Base-by-base conservation (phyloP, 1,284 basidiomycete genomes). In the Psilocybe mexicana region DNA sequence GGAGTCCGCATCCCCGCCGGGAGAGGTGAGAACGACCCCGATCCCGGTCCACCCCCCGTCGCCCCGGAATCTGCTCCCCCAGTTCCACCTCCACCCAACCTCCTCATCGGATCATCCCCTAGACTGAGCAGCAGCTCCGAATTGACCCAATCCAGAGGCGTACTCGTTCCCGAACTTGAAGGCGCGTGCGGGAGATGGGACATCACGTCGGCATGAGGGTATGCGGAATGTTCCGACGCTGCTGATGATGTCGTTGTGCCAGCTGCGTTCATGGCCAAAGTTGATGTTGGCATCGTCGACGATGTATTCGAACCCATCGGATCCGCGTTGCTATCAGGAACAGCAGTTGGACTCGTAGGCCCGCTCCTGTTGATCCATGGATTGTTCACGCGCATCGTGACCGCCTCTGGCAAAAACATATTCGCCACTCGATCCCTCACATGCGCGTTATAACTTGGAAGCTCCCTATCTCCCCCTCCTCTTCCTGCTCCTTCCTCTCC, bases 381-480 rank as follows among this genome's bases (percentile, higher is more conserved):
- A 61, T 88, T 86, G 8, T 80, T 75, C 33, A 89, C 81, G 28
- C 88, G 84, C 68, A 90, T 79, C 10, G 87, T 86, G 6, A 80
- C 79, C 10, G 79, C 72, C 50, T 88, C 87, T 0, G 86, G 81
- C 3, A 90, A 70, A 63, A 78, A 88, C 79, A 87, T 85, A 67
- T 93, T 89, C 42, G 94, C 93, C 40, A 97, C 86, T 36, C 94
- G 84, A 71, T 97, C 94, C 47, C 92, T 86, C 10, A 97, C 86
- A 72, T 97, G 94, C 52, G 92, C 86, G 23, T 80, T 83, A 73
- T 96, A 97, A 61, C 89, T 92, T 0, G 93, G 95, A 11, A 95
- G 81, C 68, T 94, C 90, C 56, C 82, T 75, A 48, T 88, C 91
- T 25, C 83, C 84, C 48, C 85, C 81, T 6, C 79, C 73, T 36